Base-by-base conservation (phyloP, 164 flowering plant species). In the Nelumbo lutea region DNA sequence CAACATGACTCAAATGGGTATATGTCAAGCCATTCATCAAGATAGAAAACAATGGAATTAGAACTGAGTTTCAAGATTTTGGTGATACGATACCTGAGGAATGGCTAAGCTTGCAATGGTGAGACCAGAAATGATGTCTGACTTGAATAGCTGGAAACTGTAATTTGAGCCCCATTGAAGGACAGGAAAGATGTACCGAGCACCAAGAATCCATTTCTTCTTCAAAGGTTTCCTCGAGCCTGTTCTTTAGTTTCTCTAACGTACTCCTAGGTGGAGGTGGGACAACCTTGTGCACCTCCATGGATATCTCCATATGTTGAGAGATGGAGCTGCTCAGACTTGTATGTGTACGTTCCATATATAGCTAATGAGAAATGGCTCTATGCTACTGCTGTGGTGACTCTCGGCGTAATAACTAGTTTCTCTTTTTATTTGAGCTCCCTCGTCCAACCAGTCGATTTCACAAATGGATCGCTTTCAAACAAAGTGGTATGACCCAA, bases 41-140 rank as follows among this genome's bases (percentile, higher is more conserved):
- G 11, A 9, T 13, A 50, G 14, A 51, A 51, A 53, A n/a, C 4
- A 53, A 15, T 15, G 14, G 3, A 53, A 15, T 53, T 10, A 15
- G 14, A 53, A 4, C 2, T 10, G 14, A 13, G 4, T 53, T 53
- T 10, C 2, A 13, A 51, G 13, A 6, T 51, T 51, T 42, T 4
- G 50, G 52, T 42, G n/a, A 11, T 4, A 48, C n/a, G n/a, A 15
- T 40, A 88, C 93, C 89, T 89, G 94, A 43, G 94, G 94, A 61
- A 89, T 87, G 0, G 91, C 88, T 11, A 89, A 87, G 77, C 94
- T 89, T 9, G 94, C 94, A 82, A 89, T 89, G 78, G 94, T 89
- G 73, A 89, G 83, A 6, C 94, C 94, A 67, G 94, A 79, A 64
- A 89, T 59, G 69, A 87, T 51, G 75, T 89, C 91, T 65, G 91